Evolutionary conservation across 2,329 filamentous ascomycete species (phyloP).

Genomic region (Fusarium succisae): DNA sequence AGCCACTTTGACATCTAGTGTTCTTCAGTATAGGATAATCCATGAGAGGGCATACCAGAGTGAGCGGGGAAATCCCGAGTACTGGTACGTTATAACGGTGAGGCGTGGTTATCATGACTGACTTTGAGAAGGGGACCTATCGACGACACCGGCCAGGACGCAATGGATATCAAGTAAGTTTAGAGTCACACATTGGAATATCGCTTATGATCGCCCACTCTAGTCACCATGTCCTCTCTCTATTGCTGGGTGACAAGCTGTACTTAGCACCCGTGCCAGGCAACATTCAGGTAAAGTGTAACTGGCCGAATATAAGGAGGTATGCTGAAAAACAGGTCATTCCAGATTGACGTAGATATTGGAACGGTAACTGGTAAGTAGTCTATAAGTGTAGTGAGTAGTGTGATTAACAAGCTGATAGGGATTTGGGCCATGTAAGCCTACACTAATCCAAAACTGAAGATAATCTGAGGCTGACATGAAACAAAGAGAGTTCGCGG

Average conservation of each 20-base stretch:
- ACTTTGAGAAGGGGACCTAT: neutral
- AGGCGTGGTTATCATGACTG: neutral
- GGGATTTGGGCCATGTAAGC: conserved; percentile 12
- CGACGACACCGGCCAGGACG: neutral
- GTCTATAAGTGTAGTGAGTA: rapidly evolving
- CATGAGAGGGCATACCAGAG: neutral
- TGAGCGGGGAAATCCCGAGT: neutral
- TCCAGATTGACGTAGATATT: neutral
- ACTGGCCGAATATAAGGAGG: no score
- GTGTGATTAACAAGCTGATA: rapidly evolving
- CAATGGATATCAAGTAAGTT: conserved; percentile 10
- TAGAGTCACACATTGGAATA: no score
- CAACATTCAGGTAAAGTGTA: neutral
- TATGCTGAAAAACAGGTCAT: no score
- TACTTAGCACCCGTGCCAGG: neutral
- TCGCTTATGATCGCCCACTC: rapidly evolving
- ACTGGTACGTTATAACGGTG: neutral
- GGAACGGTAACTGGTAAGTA: conserved; percentile 1
- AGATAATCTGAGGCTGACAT: neutral
- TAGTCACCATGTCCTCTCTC: neutral
- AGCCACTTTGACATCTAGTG: neutral
- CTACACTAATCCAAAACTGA: neutral
- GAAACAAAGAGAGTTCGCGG: neutral
- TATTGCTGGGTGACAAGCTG: neutral
- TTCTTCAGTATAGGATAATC: neutral